phyloP scores from a whole-genome alignment of 2,329 filamentous ascomycete genomes.

The Incumbomyces lentus region DNA sequence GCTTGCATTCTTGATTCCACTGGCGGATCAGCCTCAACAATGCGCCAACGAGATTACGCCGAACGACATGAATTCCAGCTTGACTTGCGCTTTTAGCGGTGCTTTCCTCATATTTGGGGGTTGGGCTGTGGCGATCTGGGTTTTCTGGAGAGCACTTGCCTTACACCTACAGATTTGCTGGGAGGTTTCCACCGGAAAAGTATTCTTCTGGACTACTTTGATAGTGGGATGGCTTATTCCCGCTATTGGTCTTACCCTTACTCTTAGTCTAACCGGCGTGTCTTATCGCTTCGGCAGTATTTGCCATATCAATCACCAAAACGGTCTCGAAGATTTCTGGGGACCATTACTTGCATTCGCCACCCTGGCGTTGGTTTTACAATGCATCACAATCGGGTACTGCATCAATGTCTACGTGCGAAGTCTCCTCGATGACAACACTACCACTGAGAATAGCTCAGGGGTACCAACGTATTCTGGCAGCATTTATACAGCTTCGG shows the following conservation, averaged over 20 bases:
- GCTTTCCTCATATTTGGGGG: slow-evolving; percentile 78
- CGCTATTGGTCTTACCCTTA: slow-evolving; percentile 60
- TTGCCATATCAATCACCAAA: slow-evolving; percentile 86
- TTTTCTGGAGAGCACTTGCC: slow-evolving; percentile 78
- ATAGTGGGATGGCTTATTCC: slow-evolving; percentile 76
- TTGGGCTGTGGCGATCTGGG: slow-evolving; percentile 76
- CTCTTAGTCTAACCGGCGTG: slow-evolving; percentile 76
- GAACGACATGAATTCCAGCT: slow-evolving; percentile 74
- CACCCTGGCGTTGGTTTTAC: slow-evolving; percentile 64
- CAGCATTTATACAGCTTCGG: slow-evolving; percentile 69
- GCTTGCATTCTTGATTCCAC: slow-evolving; percentile 83
- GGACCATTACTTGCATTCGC: slow-evolving; percentile 74
- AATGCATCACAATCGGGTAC: slow-evolving; percentile 77
- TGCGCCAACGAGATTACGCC: slow-evolving; percentile 88
- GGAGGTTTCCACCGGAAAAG: slow-evolving; percentile 79
- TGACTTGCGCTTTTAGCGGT: slow-evolving; percentile 79
- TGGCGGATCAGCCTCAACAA: slow-evolving; percentile 66
- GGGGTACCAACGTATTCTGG: slow-evolving; percentile 61
- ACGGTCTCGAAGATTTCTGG: slow-evolving; percentile 81
- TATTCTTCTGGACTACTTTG: slow-evolving; percentile 81
- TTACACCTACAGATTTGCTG: slow-evolving; percentile 97
- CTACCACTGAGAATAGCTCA: slow-evolving; percentile 50
- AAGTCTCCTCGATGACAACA: slow-evolving; percentile 63
- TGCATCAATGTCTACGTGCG: slow-evolving; percentile 91
- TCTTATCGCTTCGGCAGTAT: slow-evolving; percentile 87